Evolutionary conservation across 148 eudicot genomes (phyloP).

Genomic region (Polygonum aviculare): DNA sequence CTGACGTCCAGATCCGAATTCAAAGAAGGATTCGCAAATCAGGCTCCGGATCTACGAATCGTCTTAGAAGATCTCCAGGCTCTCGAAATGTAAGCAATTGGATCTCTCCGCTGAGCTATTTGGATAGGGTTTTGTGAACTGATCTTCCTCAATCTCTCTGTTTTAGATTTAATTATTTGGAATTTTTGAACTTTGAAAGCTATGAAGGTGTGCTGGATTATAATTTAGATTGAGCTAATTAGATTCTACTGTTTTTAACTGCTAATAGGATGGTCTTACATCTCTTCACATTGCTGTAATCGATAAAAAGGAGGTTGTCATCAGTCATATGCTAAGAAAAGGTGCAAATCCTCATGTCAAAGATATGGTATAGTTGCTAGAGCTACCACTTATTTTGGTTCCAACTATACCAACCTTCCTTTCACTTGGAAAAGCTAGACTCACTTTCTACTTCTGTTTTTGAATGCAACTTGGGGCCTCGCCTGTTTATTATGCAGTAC

Average conservation of each 20-base stretch:
- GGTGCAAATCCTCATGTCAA: slow-evolving; percentile 74
- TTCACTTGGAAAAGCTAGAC: not conserved
- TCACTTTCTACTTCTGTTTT: not conserved
- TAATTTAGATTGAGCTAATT: slow-evolving; percentile 9
- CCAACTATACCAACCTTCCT: not conserved
- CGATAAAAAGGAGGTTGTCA: slow-evolving; percentile 84
- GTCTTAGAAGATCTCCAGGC: slow-evolving; percentile 50
- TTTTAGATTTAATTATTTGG: no score
- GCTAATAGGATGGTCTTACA: slow-evolving; percentile 65
- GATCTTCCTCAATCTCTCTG: no score
- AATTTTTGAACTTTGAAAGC: no score
- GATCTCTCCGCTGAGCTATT: no score
- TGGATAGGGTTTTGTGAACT: no score
- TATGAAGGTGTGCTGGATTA: no score
- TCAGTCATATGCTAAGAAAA: slow-evolving; percentile 88
- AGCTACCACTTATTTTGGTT: slow-evolving; percentile 8
- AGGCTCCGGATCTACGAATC: slow-evolving; percentile 62
- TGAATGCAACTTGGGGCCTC: slow-evolving; percentile 65
- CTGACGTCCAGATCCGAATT: slow-evolving; percentile 55
- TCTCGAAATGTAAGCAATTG: slow-evolving; percentile 47
- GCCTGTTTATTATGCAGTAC: slow-evolving; percentile 91
- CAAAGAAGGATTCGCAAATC: slow-evolving; percentile 58
- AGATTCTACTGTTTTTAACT: slow-evolving; percentile 8
- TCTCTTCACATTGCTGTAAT: slow-evolving; percentile 79
- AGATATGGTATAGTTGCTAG: slow-evolving; percentile 43